These are phyloP conservation scores for Iris pallida DNA, from an alignment of 116 monocot genomes.

Conservation along the genomic window DNA sequence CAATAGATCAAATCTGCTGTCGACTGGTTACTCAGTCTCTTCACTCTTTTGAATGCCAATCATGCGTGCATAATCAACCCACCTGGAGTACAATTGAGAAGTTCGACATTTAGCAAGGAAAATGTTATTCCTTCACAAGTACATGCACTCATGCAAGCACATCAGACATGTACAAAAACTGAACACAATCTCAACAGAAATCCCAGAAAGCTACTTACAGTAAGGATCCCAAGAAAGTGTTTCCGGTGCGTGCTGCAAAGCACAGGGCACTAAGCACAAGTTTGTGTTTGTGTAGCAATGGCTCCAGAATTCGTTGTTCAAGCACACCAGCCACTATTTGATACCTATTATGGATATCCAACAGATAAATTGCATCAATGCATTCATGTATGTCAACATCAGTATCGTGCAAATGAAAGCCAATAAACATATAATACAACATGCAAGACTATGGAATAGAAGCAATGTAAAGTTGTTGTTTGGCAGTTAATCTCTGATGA, in stretches of 20 bases:
- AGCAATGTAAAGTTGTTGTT: neutral
- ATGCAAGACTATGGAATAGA: neutral
- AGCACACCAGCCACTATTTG: slow-evolving; percentile 72
- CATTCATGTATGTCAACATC: neutral
- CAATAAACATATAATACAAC: neutral
- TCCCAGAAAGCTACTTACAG: slow-evolving; percentile 31
- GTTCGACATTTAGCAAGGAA: neutral
- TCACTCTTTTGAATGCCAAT: slow-evolving; percentile 65
- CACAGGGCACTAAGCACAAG: slow-evolving; percentile 56
- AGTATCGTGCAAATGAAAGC: neutral
- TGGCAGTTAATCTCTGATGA: no score
- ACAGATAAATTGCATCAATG: neutral
- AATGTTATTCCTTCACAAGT: neutral
- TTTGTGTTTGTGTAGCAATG: slow-evolving; percentile 61
- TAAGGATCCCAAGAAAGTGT: slow-evolving; percentile 79
- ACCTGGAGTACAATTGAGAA: slow-evolving; percentile 33
- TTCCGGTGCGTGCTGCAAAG: slow-evolving; percentile 78
- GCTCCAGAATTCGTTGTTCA: slow-evolving; percentile 76
- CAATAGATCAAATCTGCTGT: no score
- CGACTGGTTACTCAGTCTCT: neutral
- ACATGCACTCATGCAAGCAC: neutral
- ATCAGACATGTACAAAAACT: neutral
- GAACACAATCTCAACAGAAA: neutral
- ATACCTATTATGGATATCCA: slow-evolving; percentile 37
- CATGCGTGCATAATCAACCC: slow-evolving; percentile 90